A percentile compares a stretch with the other conserved stretches of the same genome.
Conservation (phyloP, 73 alveolate species). For the Blepharisma japonicum region DNA sequence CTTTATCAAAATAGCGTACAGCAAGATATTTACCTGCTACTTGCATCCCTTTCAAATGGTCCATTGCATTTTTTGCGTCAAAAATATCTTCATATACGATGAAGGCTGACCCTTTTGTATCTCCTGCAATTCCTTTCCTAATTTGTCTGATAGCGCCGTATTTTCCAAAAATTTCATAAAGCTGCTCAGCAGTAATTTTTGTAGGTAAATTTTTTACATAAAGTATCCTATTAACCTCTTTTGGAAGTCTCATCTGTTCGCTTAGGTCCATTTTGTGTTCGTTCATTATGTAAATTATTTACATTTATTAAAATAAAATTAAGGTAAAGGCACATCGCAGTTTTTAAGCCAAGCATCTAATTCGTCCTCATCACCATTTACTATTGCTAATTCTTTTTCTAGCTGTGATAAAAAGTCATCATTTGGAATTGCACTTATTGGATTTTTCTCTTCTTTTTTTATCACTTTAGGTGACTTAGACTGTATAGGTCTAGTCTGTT, state of each 20-base stretch:
- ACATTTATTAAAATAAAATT: too few species aligned
- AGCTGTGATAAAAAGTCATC: slow-evolving; percentile 23
- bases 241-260: slow-evolving; percentile 73
- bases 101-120: slow-evolving; percentile 97
- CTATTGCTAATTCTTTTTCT: slow-evolving; percentile 2
- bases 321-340: too few species aligned
- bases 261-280: not conserved
- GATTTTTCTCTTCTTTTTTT: not conserved
- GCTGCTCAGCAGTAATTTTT: slow-evolving; percentile 96
- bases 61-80: slow-evolving; percentile 99
- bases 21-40: slow-evolving; percentile 89
- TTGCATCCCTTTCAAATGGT: slow-evolving; percentile 92
- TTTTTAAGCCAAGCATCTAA: too few species aligned
- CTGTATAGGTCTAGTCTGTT: not conserved
- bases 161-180: slow-evolving; percentile 97
- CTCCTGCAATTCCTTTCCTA: slow-evolving; percentile 92
- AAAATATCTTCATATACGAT: slow-evolving; percentile 96
- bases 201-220: slow-evolving; percentile 94
- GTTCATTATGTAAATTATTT: too few species aligned
- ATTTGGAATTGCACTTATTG: not conserved
- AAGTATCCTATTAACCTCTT: slow-evolving; percentile 84
- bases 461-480: not conserved
- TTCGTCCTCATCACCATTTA: slow-evolving; percentile 1
- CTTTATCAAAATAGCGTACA: slow-evolving; percentile 44
- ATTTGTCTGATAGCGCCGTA: slow-evolving; percentile 96